These are phyloP conservation scores for Chiua sp. DNA, from an alignment of 1,284 basidiomycete genomes.

Conservation along the genomic window DNA sequence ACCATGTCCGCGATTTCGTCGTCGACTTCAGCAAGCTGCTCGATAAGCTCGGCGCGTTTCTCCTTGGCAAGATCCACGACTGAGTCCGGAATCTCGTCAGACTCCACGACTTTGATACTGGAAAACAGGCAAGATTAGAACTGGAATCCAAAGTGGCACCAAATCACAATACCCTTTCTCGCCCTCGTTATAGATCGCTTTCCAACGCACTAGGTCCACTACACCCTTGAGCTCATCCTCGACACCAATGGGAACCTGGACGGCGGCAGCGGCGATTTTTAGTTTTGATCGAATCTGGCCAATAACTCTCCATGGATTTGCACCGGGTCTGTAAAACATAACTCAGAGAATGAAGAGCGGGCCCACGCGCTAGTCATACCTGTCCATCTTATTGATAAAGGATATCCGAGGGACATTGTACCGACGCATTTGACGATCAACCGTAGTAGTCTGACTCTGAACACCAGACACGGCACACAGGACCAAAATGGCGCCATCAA, in stretches of 20 bases:
- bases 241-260: slow-evolving; percentile 94
- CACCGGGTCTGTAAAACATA: slow-evolving; percentile 73
- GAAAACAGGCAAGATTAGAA: background rate
- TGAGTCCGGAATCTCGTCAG: slow-evolving; percentile 87
- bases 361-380: slow-evolving; percentile 47
- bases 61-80: slow-evolving; percentile 75
- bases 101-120: slow-evolving; percentile 83
- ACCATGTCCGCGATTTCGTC: slow-evolving; percentile 94
- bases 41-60: slow-evolving; percentile 92
- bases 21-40: slow-evolving; percentile 96
- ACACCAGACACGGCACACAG: slow-evolving; percentile 98
- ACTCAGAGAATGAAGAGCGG: background rate
- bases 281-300: slow-evolving; percentile 93
- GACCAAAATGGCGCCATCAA: slow-evolving; percentile 97
- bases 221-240: slow-evolving; percentile 92
- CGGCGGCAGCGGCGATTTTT: slow-evolving; percentile 92
- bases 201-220: slow-evolving; percentile 95
- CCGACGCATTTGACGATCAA: slow-evolving; percentile 98
- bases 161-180: slow-evolving; percentile 79
- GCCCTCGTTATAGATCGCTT: slow-evolving; percentile 94
- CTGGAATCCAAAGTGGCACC: background rate
- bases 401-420: slow-evolving; percentile 96
- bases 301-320: slow-evolving; percentile 97
- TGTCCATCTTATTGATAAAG: slow-evolving; percentile 99
- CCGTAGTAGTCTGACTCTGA: slow-evolving; percentile 97